Base-by-base conservation (phyloP, 1,284 basidiomycete species). In the Leucoagaricus sp. region DNA sequence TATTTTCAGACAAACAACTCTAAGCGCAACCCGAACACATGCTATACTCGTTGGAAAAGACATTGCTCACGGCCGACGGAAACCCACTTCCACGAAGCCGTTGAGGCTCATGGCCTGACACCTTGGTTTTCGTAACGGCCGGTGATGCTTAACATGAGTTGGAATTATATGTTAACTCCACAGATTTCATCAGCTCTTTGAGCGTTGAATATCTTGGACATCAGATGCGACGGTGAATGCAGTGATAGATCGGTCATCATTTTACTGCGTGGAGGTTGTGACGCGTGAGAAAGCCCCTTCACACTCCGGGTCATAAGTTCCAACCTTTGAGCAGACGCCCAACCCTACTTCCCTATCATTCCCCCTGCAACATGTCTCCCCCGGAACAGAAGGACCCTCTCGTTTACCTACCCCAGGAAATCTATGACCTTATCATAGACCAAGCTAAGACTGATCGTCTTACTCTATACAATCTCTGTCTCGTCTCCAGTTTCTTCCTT, bases 381-480 rank as follows among this genome's bases (percentile, higher is more conserved):
- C 44, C 2, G 15, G 47, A 48, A 6, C 6, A 8, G 21, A 21
- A 10, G 31, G 1, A 17, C 4, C n/a, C 26, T 47, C 4, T 3
- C 23, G 29, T 29, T 28, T 17, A 48, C n/a, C 21, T 48, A 28
- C 28, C 28, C 12, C 47, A 48, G 25, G 47, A 46, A 46, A 46
- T 46, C 26, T 48, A 48, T 23, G 31, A 34, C 29, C 17, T 48
- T 17, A 44, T 52, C 15, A 52, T 52, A 4, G 10, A 52, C 13
- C 50, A 44, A 2, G 50, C 50, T 10, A 25, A 34, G n/a, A 26
- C 41, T 8, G 12, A 52, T 17, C 50, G n/a, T 4, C 4, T 12
- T 6, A 52, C 29, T 6, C 50, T 52, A 15, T 42, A 26, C 23
- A 52, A 42, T 9, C 50, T 51, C 38, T 42, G 50, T 12, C 50